Evolutionary conservation across 2,329 filamentous ascomycete genomes (phyloP).

Genomic region (Epichloe uncinata): DNA sequence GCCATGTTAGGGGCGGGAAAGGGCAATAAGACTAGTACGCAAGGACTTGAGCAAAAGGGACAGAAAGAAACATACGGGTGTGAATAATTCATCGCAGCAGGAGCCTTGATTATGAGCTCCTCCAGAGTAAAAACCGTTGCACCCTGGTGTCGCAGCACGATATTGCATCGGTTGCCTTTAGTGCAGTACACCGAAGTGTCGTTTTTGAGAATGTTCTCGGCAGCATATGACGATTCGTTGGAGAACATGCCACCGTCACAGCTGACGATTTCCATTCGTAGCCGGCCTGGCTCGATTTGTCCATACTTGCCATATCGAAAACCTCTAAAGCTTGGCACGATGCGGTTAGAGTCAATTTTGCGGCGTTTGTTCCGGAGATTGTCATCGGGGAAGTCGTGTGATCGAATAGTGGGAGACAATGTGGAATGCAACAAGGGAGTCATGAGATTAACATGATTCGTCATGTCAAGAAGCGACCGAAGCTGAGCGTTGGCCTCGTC

Average conservation of each 20-base stretch:
- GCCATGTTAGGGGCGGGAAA: neutral
- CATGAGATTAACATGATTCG: conserved; percentile 18
- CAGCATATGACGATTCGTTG: conserved; percentile 49
- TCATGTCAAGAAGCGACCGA: conserved; percentile 28
- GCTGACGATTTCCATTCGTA: conserved; percentile 79
- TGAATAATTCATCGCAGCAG: conserved; percentile 60
- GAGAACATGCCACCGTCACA: conserved; percentile 70
- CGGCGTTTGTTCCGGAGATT: conserved; percentile 50
- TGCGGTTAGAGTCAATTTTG: conserved; percentile 53
- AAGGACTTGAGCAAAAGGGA: neutral
- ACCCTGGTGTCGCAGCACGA: conserved; percentile 71
- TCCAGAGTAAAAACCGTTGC: conserved; percentile 70
- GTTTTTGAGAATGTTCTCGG: conserved; percentile 72
- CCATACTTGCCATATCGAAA: conserved; percentile 79
- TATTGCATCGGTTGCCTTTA: conserved; percentile 74
- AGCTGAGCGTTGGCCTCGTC: conserved; percentile 31
- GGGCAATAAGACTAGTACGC: neutral
- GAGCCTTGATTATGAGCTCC: conserved; percentile 79
- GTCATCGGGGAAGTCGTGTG: conserved; percentile 30
- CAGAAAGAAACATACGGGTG: conserved; percentile 55
- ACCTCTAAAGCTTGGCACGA: conserved; percentile 33
- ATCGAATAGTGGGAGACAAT: conserved; percentile 22
- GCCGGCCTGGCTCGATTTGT: conserved; percentile 67
- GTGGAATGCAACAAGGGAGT: conserved; percentile 17
- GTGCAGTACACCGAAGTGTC: conserved; percentile 84